Base-by-base conservation (phyloP, 768 basidiomycete species). In the Leccinum truebloodii region DNA sequence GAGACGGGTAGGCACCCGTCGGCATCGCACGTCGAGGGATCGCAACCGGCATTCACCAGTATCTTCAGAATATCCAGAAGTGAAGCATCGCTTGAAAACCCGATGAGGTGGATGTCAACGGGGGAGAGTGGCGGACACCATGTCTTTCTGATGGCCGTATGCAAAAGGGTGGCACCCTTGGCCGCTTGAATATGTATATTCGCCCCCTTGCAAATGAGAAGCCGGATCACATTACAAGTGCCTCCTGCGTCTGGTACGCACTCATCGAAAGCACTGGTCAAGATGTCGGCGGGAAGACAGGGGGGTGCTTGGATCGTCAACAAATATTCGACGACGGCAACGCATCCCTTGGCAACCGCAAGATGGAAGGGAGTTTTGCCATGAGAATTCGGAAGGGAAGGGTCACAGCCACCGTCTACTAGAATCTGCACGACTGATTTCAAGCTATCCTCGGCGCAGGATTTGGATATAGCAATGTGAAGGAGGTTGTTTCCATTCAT, bases 341-440 rank as follows among this genome's bases (percentile, higher is more conserved):
- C 2, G 4, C 24, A 18, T 1, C 59, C 22, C 22, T 18, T 3
- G 5, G 9, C 18, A 16, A 56, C 60, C 4, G 61, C 60, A 46
- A 63, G 12, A 10, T 53, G 60, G 37, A 62, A 14, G 1, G 62
- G 61, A 12, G 50, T 62, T 24, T 26, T 9, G 0, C 54, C 44
- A 18, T 0, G 26, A 12, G 41, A 46, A n/a, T 63, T 28, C 3
- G 13, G 18, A 3, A n/a, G 20, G 30, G 20, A 41, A 22, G 54
- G 34, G 22, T 62, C 54, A 34, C 62, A 63, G n/a, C 55, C 62
- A 41, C 22, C 2, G 0, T 52, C 22, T 13, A 63, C n/a, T 18
- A 63, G 61, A 10, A 26, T 28, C 26, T 16, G 1, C 9, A 51
- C n/a, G 1, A 55, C 12, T 4, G 10, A 28, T 46, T 10, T 18